Conservation (phyloP, 495 filamentous ascomycete species). For the Lasiosphaeris hirsuta region DNA sequence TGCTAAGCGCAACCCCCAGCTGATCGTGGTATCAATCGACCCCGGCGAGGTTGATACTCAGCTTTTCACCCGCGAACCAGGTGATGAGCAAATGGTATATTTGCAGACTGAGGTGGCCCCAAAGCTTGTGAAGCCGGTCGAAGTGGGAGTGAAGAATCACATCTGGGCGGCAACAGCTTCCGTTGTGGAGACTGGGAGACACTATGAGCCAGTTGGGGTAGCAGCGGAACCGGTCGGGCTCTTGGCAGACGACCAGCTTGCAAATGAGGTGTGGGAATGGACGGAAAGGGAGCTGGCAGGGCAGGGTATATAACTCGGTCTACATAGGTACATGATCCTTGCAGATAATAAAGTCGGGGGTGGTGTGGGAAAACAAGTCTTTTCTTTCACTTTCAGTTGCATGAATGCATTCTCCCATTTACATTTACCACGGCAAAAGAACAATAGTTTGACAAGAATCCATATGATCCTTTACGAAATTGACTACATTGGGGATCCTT, state of each 20-base stretch:
- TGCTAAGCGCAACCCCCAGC: conserved; percentile 54
- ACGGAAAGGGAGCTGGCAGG: conserved; percentile 49
- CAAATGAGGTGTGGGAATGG: conserved; percentile 56
- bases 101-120: conserved; percentile 5
- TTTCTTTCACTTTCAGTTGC: too few relatives aligned
- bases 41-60: conserved; percentile 61
- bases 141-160: conserved; percentile 54
- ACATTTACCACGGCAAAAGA: too few relatives aligned
- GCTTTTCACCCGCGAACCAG: conserved; percentile 32
- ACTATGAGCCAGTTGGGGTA: conserved; percentile 28
- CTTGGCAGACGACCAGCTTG: conserved; percentile 46
- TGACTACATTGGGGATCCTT: too few relatives aligned
- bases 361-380: too few relatives aligned
- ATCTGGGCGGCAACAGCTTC: conserved; percentile 52
- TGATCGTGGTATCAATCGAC: conserved; percentile 50
- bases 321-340: too few relatives aligned
- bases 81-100: conserved; percentile 8
- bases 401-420: too few relatives aligned
- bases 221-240: conserved; percentile 1
- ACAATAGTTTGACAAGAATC: too few relatives aligned
- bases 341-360: too few relatives aligned
- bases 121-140: conserved; percentile 30
- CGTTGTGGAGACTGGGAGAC: conserved; percentile 31
- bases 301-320: not conserved
- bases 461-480: too few relatives aligned